phyloP scores from a whole-genome alignment of 371 early-diverging fungal species.

The Phascolomyces articulosus region DNA sequence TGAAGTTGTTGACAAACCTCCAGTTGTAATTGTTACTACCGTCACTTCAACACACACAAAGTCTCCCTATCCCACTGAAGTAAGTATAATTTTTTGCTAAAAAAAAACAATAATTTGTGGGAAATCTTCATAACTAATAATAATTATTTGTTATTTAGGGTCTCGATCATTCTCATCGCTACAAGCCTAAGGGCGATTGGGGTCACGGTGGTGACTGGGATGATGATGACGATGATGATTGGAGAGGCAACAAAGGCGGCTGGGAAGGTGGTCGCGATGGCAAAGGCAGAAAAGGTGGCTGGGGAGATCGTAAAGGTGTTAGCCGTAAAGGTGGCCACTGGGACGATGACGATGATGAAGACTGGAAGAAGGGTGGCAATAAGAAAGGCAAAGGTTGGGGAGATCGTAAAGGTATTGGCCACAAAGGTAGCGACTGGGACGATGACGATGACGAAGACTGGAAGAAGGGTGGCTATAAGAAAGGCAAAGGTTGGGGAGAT shows the following conservation, averaged over 20 bases:
- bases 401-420: not conserved
- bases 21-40: conserved; percentile 17
- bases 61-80: conserved; percentile 9
- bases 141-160: too few relatives aligned
- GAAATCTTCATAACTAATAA: too few relatives aligned
- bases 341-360: conserved; percentile 6
- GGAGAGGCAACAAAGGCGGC: not conserved
- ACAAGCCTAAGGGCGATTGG: not conserved
- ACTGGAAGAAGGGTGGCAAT: not conserved
- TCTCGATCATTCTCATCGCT: not conserved
- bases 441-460: conserved; percentile 13
- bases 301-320: conserved; percentile 11
- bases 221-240: not conserved
- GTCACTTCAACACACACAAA: conserved; percentile 11
- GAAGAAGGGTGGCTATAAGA: conserved; percentile 4
- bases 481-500: conserved; percentile 3
- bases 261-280: conserved; percentile 2
- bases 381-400: too few relatives aligned
- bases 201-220: not conserved
- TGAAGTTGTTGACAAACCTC: conserved; percentile 14
- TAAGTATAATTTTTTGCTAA: not conserved
- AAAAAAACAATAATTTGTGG: not conserved
- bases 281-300: not conserved
- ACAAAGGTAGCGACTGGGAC: conserved; percentile 13
- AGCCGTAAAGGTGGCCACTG: not conserved